Conservation (phyloP, 1,139 yeast genomes). For the Magnusiomyces sp. region DNA sequence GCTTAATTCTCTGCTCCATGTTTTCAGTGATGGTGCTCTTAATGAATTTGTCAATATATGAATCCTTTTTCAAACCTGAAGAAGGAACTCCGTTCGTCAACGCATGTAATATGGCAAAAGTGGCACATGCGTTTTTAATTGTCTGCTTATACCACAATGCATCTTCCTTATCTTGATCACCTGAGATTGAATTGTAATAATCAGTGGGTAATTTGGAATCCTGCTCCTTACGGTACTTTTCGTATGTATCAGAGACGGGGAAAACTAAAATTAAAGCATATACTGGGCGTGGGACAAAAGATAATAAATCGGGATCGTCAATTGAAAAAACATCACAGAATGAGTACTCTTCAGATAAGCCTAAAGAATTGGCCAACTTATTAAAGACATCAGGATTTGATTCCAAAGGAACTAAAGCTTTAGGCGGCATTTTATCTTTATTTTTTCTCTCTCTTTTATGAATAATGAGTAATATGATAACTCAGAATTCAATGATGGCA, state of each 20-base stretch:
- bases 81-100: conserved; percentile 52
- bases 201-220: conserved; percentile 27
- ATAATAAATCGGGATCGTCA: conserved; percentile 67
- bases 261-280: conserved; percentile 68
- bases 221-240: conserved; percentile 36
- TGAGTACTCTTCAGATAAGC: conserved; percentile 50
- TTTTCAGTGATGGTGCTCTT: conserved; percentile 21
- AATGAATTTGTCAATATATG: conserved; percentile 30
- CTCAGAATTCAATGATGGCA: too few species aligned
- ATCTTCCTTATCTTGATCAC: conserved; percentile 25
- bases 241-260: conserved; percentile 64
- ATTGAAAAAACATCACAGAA: conserved; percentile 81
- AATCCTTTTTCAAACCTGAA: conserved; percentile 23
- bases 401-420: conserved; percentile 66
- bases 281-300: conserved; percentile 75
- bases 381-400: conserved; percentile 83
- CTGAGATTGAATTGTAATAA: conserved; percentile 24
- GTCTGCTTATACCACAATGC: conserved; percentile 71
- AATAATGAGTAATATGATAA: too few species aligned
- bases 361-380: conserved; percentile 57
- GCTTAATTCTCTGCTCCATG: conserved; percentile 36
- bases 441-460: too few species aligned
- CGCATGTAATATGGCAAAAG: conserved; percentile 77
- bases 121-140: conserved; percentile 85
- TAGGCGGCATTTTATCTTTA: too few species aligned